A percentile compares a stretch with the other conserved stretches of the same genome.
Evolutionary conservation across 176 grass and related monocot genomes (phyloP).

Genomic region (Urochloa ruziziensis): DNA sequence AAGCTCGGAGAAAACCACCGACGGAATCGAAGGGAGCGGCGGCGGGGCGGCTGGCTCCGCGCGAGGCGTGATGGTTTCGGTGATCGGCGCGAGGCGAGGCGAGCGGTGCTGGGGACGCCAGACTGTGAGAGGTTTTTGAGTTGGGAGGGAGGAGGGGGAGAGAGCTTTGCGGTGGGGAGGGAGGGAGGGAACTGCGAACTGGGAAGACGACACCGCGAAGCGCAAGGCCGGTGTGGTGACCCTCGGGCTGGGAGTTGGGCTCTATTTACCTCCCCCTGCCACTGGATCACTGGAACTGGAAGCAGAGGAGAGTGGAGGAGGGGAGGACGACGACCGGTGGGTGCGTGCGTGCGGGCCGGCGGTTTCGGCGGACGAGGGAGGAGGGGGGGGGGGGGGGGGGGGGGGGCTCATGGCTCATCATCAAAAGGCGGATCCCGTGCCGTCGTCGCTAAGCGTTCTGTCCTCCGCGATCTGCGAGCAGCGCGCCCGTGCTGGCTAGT

Average conservation of each 20-base stretch:
- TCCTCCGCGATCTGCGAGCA: background rate
- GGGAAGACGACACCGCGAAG: constrained; percentile 23
- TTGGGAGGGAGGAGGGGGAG: background rate
- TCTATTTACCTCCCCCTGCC: constrained; percentile 33
- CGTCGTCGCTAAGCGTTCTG: constrained; percentile 18
- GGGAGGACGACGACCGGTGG: background rate
- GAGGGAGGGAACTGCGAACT: no score
- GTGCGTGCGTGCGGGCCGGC: background rate
- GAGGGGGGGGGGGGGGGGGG: no score
- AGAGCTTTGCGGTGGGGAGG: background rate
- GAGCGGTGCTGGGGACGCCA: background rate
- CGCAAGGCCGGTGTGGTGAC: background rate
- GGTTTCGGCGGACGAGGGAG: background rate
- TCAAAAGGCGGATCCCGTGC: constrained; percentile 14
- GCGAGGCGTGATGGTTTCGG: background rate
- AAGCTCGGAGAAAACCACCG: background rate
- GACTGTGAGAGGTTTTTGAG: constrained; percentile 1
- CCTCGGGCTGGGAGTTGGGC: background rate
- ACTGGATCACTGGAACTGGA: background rate
- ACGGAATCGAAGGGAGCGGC: no score
- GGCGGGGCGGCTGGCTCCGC: background rate
- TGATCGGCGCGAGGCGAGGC: constrained; percentile 22
- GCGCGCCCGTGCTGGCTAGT: no score
- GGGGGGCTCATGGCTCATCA: background rate
- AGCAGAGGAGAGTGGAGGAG: background rate